phyloP scores from a whole-genome alignment of 331 rosid genomes.

The Stylosanthes scabra region DNA sequence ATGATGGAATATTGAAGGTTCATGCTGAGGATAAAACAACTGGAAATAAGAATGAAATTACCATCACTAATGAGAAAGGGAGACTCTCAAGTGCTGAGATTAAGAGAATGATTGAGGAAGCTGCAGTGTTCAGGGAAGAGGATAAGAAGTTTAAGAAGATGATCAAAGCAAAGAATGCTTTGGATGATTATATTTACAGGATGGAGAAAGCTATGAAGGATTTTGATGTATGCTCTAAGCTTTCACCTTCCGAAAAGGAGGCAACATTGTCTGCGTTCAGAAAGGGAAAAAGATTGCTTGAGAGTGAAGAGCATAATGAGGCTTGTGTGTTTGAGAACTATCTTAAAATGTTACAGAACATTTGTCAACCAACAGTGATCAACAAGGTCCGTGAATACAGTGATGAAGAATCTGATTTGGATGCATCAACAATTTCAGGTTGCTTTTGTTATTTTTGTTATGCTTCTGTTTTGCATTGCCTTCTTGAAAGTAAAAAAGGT shows the following conservation, averaged over 20 bases:
- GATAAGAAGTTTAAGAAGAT: neutral
- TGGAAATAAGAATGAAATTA: neutral
- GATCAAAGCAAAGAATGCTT: neutral
- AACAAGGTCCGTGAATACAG: too few relatives aligned
- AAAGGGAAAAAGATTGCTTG: neutral
- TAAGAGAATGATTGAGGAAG: slow-evolving; percentile 9
- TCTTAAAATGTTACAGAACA: too few relatives aligned
- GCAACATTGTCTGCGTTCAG: neutral
- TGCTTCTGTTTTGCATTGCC: too few relatives aligned
- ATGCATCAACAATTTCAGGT: too few relatives aligned
- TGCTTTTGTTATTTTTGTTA: too few relatives aligned
- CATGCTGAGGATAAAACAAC: neutral
- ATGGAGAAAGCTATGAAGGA: neutral
- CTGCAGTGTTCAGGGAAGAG: neutral
- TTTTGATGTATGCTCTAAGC: neutral
- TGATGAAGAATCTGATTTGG: too few relatives aligned
- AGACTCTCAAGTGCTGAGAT: neutral
- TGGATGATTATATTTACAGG: neutral
- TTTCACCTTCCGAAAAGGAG: neutral
- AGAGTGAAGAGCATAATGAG: too few relatives aligned
- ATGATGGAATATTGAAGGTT: neutral
- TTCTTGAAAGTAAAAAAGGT: too few relatives aligned
- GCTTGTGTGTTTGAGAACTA: too few relatives aligned
- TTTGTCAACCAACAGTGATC: too few relatives aligned
- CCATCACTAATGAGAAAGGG: slow-evolving; percentile 15